Base-by-base conservation (phyloP, 1,139 yeast genomes). In the Nakaseomyces sp. region DNA sequence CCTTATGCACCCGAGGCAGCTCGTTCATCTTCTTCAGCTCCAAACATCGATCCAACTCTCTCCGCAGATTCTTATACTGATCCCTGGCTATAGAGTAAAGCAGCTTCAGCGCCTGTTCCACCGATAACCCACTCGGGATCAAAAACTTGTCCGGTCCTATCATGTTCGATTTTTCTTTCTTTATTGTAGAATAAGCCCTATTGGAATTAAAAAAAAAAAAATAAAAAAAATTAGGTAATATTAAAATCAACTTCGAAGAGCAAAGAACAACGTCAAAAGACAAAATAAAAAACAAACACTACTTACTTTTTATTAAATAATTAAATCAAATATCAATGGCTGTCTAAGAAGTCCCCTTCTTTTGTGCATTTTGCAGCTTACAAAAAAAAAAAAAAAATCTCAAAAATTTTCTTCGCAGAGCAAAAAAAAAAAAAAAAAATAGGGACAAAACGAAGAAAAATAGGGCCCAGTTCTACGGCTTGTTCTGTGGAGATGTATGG, bases 121-220 rank as follows among this genome's bases (percentile, higher is more conserved):
- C 42, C 9, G 61, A 57, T 28, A 59, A 51, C 37, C 55, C 52
- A 6, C 50, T 48, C n/a, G 65, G 66, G 20, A 61, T 48, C 13
- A 43, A 40, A 41, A 60, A 61, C 45, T 54, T 56, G 15, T 54
- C 62, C 35, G 50, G 50, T 8, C 55, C 45, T 60, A 58, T 57
- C 38, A 35, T 35, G 5, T 5, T 10, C 18, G 18, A n/a, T 44
- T 40, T 24, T 4, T 16, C 18, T 12, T 22, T 12, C 10, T 9
- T n/a, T 9, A 5, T 26, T 26, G 5, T n/a, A 9, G 13, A n/a
- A n/a, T n/a, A n/a, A n/a, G n/a, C n/a, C n/a, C n/a, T n/a, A n/a
- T n/a, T 22, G 24, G 9, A 22, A 22, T 22, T 6, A 22, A 6
- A 22, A 9, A 22, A 22, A 22, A 22, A 22, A 22, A 22, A 22